Evolutionary conservation across 2,329 filamentous ascomycete species (phyloP), one percentile per base, ranked within the genome.

Genomic region (Blumeriella jaapii): DNA sequence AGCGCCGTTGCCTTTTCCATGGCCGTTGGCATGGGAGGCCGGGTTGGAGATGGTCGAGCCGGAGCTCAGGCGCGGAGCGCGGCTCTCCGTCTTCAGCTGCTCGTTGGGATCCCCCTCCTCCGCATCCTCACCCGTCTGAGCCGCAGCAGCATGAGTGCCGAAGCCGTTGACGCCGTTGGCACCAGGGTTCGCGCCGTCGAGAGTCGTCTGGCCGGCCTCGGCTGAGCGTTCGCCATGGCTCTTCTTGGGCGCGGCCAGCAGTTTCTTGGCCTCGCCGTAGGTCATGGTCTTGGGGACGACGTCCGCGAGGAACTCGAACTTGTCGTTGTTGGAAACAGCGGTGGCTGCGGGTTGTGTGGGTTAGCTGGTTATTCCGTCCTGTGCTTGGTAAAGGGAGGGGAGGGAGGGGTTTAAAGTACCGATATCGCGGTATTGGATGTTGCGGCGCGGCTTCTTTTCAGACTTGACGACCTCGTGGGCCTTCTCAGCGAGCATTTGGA

Each of bases 381-480:
- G 8, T 27, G 28, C 33, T 12, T 9, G 41, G 31, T 52, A 29
- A n/a, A 25, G 20, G 22, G 18, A 20, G 26, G 22, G 36, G 14
- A 13, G 6, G 25, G 36, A 7, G 32, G 13, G 17, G 6, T 14
- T 11, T 4, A 10, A 53, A 68, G 39, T 64, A 86, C 82, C 80
- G 26, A 98, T 70, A 59, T 98, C 91, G 55, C 84, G 84, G 65
- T 98, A 98, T 58, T 96, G 91, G 43, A 98, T 81, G 54, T 93
- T 95, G 41, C 87, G 77, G 38, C 91, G 72, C 5, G 89, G 89
- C 59, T 96, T 96, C 50, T 81, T 74, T 61, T 96, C 91, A 1
- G 86, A 72, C 55, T 91, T 93, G 51, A 87, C 82, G 52, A 93
- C 82, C 52, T 82, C 87, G 57, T 93, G 78, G 16, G 81, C 79